These are phyloP conservation scores for Neophaeococcomyces aloes DNA, from an alignment of 2,329 filamentous ascomycete species.

Conservation along the genomic window DNA sequence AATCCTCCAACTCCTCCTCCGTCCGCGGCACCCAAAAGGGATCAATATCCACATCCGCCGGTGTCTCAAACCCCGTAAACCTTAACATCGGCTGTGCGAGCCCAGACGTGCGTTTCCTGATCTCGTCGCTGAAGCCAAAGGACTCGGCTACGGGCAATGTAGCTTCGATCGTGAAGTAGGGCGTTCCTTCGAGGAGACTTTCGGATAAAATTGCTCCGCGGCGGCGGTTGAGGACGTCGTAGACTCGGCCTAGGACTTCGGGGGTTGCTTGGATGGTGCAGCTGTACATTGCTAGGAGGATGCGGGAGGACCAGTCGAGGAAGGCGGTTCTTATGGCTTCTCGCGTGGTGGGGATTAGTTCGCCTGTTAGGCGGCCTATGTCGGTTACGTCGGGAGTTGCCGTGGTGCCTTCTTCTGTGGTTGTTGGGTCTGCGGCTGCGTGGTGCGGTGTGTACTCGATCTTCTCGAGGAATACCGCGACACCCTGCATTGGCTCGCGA, in stretches of 20 bases:
- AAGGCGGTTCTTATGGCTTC: slow-evolving; percentile 76
- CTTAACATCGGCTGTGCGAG: slow-evolving; percentile 86
- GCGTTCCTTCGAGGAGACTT: slow-evolving; percentile 85
- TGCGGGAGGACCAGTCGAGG: slow-evolving; percentile 89
- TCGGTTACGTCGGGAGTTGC: slow-evolving; percentile 48
- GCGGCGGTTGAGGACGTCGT: slow-evolving; percentile 92
- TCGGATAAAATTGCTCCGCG: slow-evolving; percentile 83
- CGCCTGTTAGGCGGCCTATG: slow-evolving; percentile 74
- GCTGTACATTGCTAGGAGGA: slow-evolving; percentile 94
- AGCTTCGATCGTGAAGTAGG: slow-evolving; percentile 88
- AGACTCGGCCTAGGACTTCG: slow-evolving; percentile 89
- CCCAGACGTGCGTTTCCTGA: slow-evolving; percentile 84
- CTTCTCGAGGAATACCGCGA: slow-evolving; percentile 74
- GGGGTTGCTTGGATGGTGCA: slow-evolving; percentile 90
- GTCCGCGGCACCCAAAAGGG: slow-evolving; percentile 97
- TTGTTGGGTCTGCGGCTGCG: slow-evolving; percentile 23
- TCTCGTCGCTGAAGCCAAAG: slow-evolving; percentile 93
- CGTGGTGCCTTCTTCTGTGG: background rate
- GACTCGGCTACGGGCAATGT: slow-evolving; percentile 85
- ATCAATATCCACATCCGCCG: slow-evolving; percentile 59
- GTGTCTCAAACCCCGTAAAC: slow-evolving; percentile 82
- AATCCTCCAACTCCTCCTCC: slow-evolving; percentile 90
- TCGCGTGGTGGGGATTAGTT: slow-evolving; percentile 82
- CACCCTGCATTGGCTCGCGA: slow-evolving; percentile 82
- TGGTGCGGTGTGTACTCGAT: slow-evolving; percentile 54